phyloP scores from a whole-genome alignment of 352 stramenopile species.

The Pythium sukuiense region DNA sequence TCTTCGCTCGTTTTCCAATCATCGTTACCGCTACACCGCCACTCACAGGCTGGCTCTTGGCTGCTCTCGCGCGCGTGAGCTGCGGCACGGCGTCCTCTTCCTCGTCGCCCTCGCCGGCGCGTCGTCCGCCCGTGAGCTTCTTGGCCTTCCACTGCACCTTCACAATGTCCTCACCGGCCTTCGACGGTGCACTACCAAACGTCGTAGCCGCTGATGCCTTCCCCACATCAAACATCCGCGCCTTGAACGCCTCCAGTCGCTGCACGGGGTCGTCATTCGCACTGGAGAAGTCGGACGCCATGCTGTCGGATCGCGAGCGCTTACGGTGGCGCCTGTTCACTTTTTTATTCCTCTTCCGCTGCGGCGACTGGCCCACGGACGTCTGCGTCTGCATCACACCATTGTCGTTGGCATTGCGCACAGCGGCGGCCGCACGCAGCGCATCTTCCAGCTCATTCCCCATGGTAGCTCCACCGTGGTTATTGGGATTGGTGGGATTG shows the following conservation, averaged over 20 bases:
- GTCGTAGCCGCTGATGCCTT: conserved; percentile 16
- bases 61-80: conserved; percentile 13
- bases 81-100: conserved; percentile 17
- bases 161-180: conserved; percentile 29
- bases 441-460: conserved; percentile 27
- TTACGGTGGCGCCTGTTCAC: background rate
- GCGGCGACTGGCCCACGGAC: background rate
- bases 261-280: conserved; percentile 33
- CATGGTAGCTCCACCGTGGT: background rate
- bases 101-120: background rate
- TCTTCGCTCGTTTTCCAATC: background rate
- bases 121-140: conserved; percentile 15
- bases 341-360: background rate
- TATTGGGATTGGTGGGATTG: conserved; percentile 2
- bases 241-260: conserved; percentile 50
- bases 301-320: conserved; percentile 28
- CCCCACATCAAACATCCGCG: conserved; percentile 58
- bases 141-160: conserved; percentile 47
- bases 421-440: conserved; percentile 21
- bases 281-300: conserved; percentile 11
- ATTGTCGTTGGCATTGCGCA: background rate
- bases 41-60: background rate
- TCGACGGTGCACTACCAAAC: background rate
- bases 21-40: background rate
- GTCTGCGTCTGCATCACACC: background rate